Conservation (phyloP, 768 basidiomycete genomes). For the Leccinum subgranulosum region DNA sequence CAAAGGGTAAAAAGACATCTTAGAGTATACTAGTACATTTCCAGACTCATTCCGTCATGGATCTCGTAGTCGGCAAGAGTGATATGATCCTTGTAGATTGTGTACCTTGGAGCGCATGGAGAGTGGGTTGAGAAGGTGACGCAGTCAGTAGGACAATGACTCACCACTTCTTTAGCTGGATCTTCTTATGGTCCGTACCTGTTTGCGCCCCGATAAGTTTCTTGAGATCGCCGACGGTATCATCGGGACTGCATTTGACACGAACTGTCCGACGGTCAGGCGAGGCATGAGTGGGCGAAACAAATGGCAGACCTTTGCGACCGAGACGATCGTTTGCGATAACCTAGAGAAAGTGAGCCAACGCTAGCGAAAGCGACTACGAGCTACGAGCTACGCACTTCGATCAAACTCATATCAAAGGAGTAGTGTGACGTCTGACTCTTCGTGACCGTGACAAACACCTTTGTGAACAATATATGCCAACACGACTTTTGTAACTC, state of each 20-base stretch:
- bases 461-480: too few species aligned
- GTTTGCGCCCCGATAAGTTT: too few species aligned
- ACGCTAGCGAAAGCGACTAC: background rate
- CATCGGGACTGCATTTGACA: too few species aligned
- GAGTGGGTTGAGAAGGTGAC: background rate
- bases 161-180: constrained; percentile 95
- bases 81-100: constrained; percentile 94
- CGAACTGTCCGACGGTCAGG: constrained; percentile 45
- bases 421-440: too few species aligned
- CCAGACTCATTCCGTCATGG: constrained; percentile 88
- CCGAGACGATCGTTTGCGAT: constrained; percentile 96
- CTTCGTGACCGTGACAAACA: too few species aligned
- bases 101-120: constrained; percentile 63
- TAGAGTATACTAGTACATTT: constrained; percentile 65
- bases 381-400: constrained; percentile 40
- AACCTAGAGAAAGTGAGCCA: constrained; percentile 46
- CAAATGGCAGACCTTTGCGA: constrained; percentile 66
- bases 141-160: constrained; percentile 21
- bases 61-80: constrained; percentile 92
- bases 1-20: background rate
- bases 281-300: background rate
- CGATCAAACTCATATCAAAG: too few species aligned
- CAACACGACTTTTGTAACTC: too few species aligned
- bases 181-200: constrained; percentile 56
- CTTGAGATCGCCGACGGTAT: too few species aligned